A percentile compares a stretch with the other conserved stretches of the same genome.
phyloP scores from a whole-genome alignment of 305 asterid species.

The Stenogyne calaminthoides region DNA sequence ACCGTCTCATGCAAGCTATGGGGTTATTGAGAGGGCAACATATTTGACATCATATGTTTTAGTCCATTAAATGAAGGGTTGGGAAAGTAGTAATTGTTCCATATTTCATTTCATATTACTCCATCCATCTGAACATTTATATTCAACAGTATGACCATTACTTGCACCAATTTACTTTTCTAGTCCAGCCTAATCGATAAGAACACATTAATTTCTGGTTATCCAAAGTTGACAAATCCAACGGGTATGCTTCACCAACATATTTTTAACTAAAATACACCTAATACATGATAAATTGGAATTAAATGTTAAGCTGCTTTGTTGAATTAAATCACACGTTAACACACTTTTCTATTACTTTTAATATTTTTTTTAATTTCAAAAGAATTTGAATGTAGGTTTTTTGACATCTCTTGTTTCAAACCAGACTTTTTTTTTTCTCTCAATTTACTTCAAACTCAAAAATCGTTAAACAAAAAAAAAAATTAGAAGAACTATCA shows the following conservation, averaged over 20 bases:
- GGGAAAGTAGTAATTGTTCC: slow-evolving; percentile 21
- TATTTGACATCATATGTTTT: slow-evolving; percentile 27
- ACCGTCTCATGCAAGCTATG: no score
- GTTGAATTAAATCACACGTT: slow-evolving; percentile 4
- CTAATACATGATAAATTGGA: background rate
- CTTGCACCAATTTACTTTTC: slow-evolving; percentile 31
- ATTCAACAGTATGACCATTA: slow-evolving; percentile 25
- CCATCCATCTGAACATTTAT: background rate
- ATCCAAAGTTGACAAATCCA: slow-evolving; percentile 39
- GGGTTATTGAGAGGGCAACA: background rate
- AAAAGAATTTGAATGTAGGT: background rate
- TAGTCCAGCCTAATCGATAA: slow-evolving; percentile 32
- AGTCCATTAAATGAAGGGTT: slow-evolving; percentile 33
- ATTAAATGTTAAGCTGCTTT: background rate
- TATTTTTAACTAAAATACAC: background rate
- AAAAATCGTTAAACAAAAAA: background rate
- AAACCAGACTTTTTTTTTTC: no score
- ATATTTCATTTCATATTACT: background rate
- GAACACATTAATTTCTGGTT: slow-evolving; percentile 42
- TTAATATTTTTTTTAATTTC: no score
- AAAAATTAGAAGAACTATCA: no score
- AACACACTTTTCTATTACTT: background rate
- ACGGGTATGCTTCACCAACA: slow-evolving; percentile 28
- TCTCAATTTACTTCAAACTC: background rate
- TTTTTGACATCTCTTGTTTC: background rate